Evolutionary conservation across 371 early-diverging fungal genomes (phyloP), one percentile per base, ranked within the genome.

Genomic region (Mortierella sp.): DNA sequence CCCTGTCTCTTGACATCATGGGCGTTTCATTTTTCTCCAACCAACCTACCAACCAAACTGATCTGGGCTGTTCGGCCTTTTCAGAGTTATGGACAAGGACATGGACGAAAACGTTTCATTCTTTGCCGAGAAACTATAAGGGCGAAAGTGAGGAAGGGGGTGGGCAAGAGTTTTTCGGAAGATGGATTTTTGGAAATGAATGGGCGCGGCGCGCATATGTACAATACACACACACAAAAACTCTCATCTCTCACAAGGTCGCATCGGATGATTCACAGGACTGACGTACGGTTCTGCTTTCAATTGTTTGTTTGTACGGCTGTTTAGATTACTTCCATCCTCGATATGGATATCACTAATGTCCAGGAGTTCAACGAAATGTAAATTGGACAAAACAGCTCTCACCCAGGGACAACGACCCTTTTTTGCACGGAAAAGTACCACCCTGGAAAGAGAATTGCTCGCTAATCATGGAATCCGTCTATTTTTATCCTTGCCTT

Each of bases 291-390:
- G 37, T 31, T 16, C 58, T 19, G 7, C 9, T 37, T 37, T 31
- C 10, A 19, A 34, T 19, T 2, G 14, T 37, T 19, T 61, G 37
- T 61, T 61, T 61, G 39, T 37, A 31, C 58, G 19, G 19, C 39
- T 68, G 66, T 37, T 43, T 89, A 95, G 95, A 96, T 97, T 74
- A 97, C 94, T 44, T 93, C 95, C 14, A 91, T 97, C 65, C 82
- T 93, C 50, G 95, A 95, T 86, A 91, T 95, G 87, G 92, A 93
- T 58, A 91, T 92, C 31, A 86, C 91, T 31, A 88, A 94, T 79
- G 76, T 82, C 70, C 79, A 86, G 66, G 86, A 90, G 81, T 97
- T 95, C 76, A 95, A 95, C 81, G 97, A 97, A 86, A 92, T 97
- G 93, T 96, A 93, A 79, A 77, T 61, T 61, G 37, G 61, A 61